Base-by-base conservation (phyloP, 2,329 filamentous ascomycete genomes). In the Dryadomyces quercivorus region DNA sequence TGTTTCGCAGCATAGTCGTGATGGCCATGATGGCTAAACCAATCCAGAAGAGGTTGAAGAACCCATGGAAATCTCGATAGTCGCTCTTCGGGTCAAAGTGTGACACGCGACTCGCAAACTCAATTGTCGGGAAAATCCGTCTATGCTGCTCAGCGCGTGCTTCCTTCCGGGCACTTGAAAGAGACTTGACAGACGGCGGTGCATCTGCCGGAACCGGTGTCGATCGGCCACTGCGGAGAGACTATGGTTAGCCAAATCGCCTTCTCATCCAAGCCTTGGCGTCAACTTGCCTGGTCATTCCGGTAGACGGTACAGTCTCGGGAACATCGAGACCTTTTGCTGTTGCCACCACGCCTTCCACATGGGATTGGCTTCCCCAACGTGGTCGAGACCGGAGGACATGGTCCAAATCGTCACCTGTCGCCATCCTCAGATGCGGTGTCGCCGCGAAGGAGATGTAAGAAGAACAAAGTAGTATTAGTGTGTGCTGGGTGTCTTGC, bases 21-120 rank as follows among this genome's bases (percentile, higher is more conserved):
- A 95, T 85, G 63, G 91, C 89, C 91, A 98, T 95, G 68, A 98
- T 95, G 61, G 88, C 88, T 57, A 98, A 76, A 10, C 89, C 89
- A 60, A 98, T 92, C 93, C 93, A 98, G 72, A 98, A 98, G 42
- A 98, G 80, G 53, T 93, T 88, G 72, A 96, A 98, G 78, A 98
- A 98, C 65, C 93, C 93, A 63, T 89, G 83, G 67, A 98, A 98
- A 69, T 98, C 90, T 64, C 84, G 84, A 67, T 97, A 91, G 64
- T 95, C 90, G 69, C 88, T 95, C 51, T 81, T 78, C 0, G 91
- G 90, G 65, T 98, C 93, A 66, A 98, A 95, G 71, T 98, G 92
- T 18, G 92, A 97, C 21, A 97, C 85, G 55, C 93, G 86, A 57
- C 86, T 85, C 44, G 88, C 81, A 71, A 92, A 98, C 64, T 95